A percentile compares a stretch with the other conserved stretches of the same genome.
phyloP scores from a whole-genome alignment of 371 early-diverging fungal species.

The Nosema muscidifuracis region DNA sequence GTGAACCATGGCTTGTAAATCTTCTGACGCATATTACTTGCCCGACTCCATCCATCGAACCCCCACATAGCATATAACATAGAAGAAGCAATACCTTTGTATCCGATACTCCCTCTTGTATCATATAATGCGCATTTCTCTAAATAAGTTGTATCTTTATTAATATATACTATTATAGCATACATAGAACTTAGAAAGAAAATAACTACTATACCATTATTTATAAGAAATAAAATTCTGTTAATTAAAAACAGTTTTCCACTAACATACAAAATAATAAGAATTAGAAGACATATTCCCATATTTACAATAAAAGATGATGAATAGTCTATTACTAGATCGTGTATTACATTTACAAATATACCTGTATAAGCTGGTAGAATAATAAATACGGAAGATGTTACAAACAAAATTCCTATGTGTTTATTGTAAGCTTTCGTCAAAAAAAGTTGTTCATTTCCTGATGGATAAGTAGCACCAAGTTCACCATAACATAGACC shows the following conservation, averaged over 20 bases:
- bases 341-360: too few relatives aligned
- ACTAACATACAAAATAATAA: too few relatives aligned
- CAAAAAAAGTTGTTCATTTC: conserved; percentile 38
- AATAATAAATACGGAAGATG: conserved; percentile 11
- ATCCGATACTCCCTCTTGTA: neutral
- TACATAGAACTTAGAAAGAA: neutral
- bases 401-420: conserved; percentile 4
- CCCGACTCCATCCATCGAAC: conserved; percentile 34
- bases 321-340: too few relatives aligned
- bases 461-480: conserved; percentile 35
- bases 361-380: too few relatives aligned
- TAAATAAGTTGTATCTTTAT: neutral
- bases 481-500: conserved; percentile 52
- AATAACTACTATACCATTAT: conserved; percentile 4
- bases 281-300: too few relatives aligned
- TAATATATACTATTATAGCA: neutral
- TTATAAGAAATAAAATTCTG: conserved; percentile 9
- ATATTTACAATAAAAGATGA: too few relatives aligned
- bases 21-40: conserved; percentile 21
- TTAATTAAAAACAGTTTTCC: too few relatives aligned
- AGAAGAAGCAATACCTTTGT: neutral
- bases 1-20: conserved; percentile 18
- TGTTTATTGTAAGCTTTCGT: conserved; percentile 15
- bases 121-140: conserved; percentile 26
- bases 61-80: conserved; percentile 13